Percentiles rank a stretch among this genome's conserved stretches.
Conservation (phyloP, 768 basidiomycete genomes). For the Russula vinacea region DNA sequence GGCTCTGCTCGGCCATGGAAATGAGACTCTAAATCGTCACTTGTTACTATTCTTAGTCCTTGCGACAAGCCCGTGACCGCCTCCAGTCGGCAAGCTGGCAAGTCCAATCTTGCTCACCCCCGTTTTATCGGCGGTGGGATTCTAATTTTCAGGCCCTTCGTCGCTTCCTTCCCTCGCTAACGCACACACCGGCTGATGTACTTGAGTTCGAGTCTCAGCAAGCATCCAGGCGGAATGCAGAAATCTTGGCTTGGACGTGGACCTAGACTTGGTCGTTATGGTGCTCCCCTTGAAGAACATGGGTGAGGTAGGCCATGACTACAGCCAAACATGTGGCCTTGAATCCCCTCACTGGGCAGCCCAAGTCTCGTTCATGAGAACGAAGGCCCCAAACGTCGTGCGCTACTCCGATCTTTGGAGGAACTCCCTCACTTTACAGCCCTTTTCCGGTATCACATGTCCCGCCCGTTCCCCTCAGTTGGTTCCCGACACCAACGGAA, state of each 20-base stretch:
- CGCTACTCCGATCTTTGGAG: constrained; percentile 46
- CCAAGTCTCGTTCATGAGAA: constrained; percentile 65
- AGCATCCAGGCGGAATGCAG: constrained; percentile 30
- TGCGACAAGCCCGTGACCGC: constrained; percentile 75
- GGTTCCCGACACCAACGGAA: constrained; percentile 66
- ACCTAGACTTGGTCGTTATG: too few relatives aligned
- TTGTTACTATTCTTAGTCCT: constrained; percentile 47
- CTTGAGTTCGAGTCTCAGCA: constrained; percentile 68
- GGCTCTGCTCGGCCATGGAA: too few relatives aligned
- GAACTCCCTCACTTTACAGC: constrained; percentile 37
- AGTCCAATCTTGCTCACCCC: too few relatives aligned
- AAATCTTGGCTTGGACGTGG: too few relatives aligned
- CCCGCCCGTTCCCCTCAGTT: constrained; percentile 55
- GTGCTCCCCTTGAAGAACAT: too few relatives aligned
- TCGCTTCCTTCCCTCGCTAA: constrained; percentile 52
- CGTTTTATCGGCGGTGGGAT: too few relatives aligned
- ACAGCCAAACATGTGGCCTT: constrained; percentile 70
- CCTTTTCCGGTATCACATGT: constrained; percentile 39
- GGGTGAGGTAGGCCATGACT: constrained; percentile 51
- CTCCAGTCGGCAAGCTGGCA: constrained; percentile 48
- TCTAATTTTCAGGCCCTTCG: constrained; percentile 43
- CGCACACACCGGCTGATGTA: constrained; percentile 44
- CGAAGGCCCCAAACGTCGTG: constrained; percentile 55
- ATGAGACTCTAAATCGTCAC: neutral
- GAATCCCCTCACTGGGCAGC: constrained; percentile 80